Conservation (phyloP, 345 rosid genomes). For the Eucalyptus curtisii region DNA sequence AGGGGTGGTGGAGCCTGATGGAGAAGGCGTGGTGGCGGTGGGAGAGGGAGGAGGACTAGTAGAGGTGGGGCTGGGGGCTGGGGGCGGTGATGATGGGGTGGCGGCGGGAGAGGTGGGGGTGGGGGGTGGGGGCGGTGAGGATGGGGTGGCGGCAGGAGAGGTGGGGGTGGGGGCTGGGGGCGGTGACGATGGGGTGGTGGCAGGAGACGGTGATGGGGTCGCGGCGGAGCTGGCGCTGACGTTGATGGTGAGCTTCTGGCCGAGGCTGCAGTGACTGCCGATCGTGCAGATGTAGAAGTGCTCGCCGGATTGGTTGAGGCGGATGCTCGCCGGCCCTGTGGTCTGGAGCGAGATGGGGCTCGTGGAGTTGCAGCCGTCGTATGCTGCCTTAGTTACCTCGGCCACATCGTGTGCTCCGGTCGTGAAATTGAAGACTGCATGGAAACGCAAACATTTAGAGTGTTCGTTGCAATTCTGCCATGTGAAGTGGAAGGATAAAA, state of each 20-base stretch:
- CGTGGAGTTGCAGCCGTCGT: constrained; percentile 14
- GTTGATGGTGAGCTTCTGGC: constrained; percentile 30
- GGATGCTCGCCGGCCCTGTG: constrained; percentile 12
- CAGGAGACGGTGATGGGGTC: neutral
- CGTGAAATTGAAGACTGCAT: constrained; percentile 29
- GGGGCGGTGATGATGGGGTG: neutral
- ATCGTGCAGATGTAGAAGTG: constrained; percentile 21
- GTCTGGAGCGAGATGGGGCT: constrained; percentile 11
- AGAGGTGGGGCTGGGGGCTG: neutral
- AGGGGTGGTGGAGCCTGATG: constrained; percentile 2
- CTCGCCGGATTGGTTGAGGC: constrained; percentile 22
- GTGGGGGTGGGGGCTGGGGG: neutral
- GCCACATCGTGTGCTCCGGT: constrained; percentile 25
- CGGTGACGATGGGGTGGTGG: neutral
- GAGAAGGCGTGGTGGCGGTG: constrained; percentile 3
- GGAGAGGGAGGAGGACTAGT: neutral
- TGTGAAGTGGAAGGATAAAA: neutral
- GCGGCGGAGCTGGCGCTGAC: neutral
- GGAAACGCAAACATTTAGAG: neutral
- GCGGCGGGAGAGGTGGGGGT: neutral
- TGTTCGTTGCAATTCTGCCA: neutral
- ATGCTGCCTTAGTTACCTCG: constrained; percentile 19
- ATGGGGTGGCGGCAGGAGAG: neutral
- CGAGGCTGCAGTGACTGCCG: constrained; percentile 12
- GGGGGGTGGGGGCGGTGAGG: neutral